Evolutionary conservation across 768 basidiomycete genomes (phyloP), one percentile per base, ranked within the genome.

Genomic region (Phylloporus sp.): DNA sequence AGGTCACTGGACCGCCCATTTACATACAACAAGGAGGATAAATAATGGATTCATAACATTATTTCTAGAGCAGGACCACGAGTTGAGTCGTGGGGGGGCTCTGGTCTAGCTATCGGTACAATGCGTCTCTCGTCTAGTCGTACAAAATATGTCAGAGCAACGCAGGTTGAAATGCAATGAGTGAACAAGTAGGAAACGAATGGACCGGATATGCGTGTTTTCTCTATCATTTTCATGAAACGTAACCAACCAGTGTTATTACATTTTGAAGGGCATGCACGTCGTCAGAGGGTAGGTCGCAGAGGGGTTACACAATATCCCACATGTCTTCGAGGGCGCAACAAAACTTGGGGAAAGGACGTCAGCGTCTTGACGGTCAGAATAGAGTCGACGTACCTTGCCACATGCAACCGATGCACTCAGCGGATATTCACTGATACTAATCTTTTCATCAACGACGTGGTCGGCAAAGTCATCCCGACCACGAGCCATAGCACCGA

Each of bases 401-500:
- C 95, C 95, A 64, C 95, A 98, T 18, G 95, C 95, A 24, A 97
- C 95, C 47, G 86, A 86, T 23, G 94, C 94, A 62, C 91, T 95
- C 43, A 97, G 72, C 3, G 91, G 81, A 71, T 95, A 99, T 61
- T 97, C 86, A 62, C 91, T 94, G 70, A 99, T 92, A 56, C 91
- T 84, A 61, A 98, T 93, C 74, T 99, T 99, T 72, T 95, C 86
- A 65, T 99, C 97, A 0, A 97, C 89, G 59, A 89, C 75, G 22
- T 81, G 87, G 70, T 99, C 97, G 13, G 97, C 97, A 73, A 99
- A 99, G 72, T 95, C 91, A 59, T 99, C 97, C 45, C 81, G 84
- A 11, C 95, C 95, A 52, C 95, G 79, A 6, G 95, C 95, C 95
- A 99, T 99, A 20, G 95, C 97, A 44, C 95, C 95, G 50, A 99